Percentiles rank a stretch among this genome's conserved stretches.
These are phyloP conservation scores for Corymbia calophylla DNA, from an alignment of 441 rosid species.

Conservation along the genomic window DNA sequence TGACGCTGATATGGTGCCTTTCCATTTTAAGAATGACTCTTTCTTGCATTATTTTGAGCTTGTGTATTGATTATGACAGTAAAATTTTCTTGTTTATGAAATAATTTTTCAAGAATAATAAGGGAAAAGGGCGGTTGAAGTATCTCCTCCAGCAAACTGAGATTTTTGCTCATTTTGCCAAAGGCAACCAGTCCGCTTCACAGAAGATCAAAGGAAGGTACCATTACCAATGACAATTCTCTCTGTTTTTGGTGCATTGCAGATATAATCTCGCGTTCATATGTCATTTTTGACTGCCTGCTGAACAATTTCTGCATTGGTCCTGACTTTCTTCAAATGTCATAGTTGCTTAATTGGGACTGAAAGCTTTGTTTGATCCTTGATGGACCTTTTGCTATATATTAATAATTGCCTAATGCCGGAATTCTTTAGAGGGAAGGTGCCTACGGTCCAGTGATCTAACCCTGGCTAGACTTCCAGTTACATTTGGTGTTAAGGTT, in stretches of 20 bases:
- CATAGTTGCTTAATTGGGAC: neutral
- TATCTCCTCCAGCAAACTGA: conserved; percentile 95
- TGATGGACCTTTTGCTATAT: neutral
- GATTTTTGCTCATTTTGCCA: conserved; percentile 96
- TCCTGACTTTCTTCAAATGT: neutral
- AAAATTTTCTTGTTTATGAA: neutral
- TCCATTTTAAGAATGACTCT: neutral
- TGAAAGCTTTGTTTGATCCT: neutral
- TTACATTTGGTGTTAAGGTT: neutral
- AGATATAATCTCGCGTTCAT: neutral
- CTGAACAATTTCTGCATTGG: neutral
- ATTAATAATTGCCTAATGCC: neutral
- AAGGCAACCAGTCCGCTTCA: conserved; percentile 65
- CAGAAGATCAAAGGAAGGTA: conserved; percentile 89
- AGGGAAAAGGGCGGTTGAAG: conserved; percentile 87
- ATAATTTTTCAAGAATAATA: conserved; percentile 55
- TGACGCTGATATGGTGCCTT: conserved; percentile 84
- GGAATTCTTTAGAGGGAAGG: neutral
- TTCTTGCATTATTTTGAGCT: neutral
- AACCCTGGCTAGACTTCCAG: neutral
- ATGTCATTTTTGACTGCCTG: neutral
- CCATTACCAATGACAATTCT: neutral
- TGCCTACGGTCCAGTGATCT: neutral
- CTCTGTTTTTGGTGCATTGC: neutral
- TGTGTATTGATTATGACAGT: neutral